Evolutionary conservation across 306 rosid species (phyloP).

Genomic region (Psophocarpus tetragonolobus): DNA sequence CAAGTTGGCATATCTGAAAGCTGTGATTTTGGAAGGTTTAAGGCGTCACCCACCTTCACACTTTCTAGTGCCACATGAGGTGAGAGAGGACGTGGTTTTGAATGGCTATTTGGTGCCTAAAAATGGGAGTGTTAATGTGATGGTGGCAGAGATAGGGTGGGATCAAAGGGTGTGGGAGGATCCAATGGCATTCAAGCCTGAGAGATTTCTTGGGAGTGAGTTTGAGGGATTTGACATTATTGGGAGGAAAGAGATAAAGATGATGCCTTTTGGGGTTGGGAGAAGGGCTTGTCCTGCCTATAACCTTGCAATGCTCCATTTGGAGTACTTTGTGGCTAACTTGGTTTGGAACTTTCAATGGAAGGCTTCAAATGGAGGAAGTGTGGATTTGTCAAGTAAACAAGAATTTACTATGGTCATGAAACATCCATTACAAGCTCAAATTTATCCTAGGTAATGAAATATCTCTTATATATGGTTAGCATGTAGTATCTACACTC

Average conservation of each 20-base stretch:
- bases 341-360: conserved; percentile 42
- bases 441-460: neutral
- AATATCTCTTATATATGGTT: too few species aligned
- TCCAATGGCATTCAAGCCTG: conserved; percentile 39
- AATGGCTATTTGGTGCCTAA: conserved; percentile 23
- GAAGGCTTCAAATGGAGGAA: conserved; percentile 7
- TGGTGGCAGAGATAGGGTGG: conserved; percentile 45
- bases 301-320: conserved; percentile 30
- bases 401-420: conserved; percentile 41
- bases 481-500: too few species aligned
- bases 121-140: conserved; percentile 23
- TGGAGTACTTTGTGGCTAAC: conserved; percentile 44
- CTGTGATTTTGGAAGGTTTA: conserved; percentile 39
- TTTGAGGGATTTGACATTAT: conserved; percentile 23
- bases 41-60: conserved; percentile 41
- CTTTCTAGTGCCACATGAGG: conserved; percentile 16
- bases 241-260: conserved; percentile 27
- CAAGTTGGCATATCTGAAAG: conserved; percentile 31
- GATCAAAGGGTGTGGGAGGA: conserved; percentile 44
- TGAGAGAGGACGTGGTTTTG: conserved; percentile 33
- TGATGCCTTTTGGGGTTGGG: conserved; percentile 51
- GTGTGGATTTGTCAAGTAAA: conserved; percentile 33
- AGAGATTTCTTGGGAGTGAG: conserved; percentile 27
- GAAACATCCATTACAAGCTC: conserved; percentile 34
- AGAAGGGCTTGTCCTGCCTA: conserved; percentile 41